Conservation (phyloP, 768 basidiomycete species). For the Rhizopogon vulgaris region DNA sequence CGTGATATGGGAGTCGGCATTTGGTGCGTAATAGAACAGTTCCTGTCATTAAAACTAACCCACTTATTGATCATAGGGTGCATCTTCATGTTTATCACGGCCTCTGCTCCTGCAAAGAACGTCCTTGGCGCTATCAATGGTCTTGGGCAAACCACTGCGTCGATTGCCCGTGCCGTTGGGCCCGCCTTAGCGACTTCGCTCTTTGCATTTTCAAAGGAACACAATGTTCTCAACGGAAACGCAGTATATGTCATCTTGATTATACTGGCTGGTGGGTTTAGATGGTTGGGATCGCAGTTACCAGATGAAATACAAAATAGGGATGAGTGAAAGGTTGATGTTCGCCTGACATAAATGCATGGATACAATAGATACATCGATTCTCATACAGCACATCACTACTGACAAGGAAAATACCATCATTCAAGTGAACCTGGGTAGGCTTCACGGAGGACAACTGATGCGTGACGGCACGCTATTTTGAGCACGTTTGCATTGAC, state of each 20-base stretch:
- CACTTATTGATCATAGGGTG: slow-evolving; percentile 30
- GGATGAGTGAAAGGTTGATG: slow-evolving; percentile 10
- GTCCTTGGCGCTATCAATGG: slow-evolving; percentile 57
- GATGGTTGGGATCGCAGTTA: slow-evolving; percentile 31
- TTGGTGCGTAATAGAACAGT: slow-evolving; percentile 24
- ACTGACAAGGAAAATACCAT: too few species aligned
- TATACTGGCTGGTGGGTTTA: slow-evolving; percentile 18
- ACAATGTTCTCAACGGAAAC: slow-evolving; percentile 44
- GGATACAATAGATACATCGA: too few species aligned
- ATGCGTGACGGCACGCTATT: too few species aligned
- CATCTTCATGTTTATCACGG: slow-evolving; percentile 47
- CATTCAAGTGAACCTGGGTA: too few species aligned
- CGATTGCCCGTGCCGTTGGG: slow-evolving; percentile 42
- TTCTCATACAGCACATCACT: too few species aligned
- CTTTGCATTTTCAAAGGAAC: slow-evolving; percentile 47
- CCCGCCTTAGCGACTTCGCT: slow-evolving; percentile 43
- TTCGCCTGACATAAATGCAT: too few species aligned
- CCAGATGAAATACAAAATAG: slow-evolving; percentile 36
- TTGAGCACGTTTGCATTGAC: too few species aligned
- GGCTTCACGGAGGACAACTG: too few species aligned
- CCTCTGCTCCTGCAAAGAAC: slow-evolving; percentile 43
- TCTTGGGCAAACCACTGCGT: slow-evolving; percentile 41
- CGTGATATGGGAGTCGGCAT: slow-evolving; percentile 36
- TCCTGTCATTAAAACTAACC: background rate
- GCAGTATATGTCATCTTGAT: slow-evolving; percentile 41